These are phyloP conservation scores for Ogataea wickerhamii DNA, from an alignment of 805 yeast species.

Conservation along the genomic window DNA sequence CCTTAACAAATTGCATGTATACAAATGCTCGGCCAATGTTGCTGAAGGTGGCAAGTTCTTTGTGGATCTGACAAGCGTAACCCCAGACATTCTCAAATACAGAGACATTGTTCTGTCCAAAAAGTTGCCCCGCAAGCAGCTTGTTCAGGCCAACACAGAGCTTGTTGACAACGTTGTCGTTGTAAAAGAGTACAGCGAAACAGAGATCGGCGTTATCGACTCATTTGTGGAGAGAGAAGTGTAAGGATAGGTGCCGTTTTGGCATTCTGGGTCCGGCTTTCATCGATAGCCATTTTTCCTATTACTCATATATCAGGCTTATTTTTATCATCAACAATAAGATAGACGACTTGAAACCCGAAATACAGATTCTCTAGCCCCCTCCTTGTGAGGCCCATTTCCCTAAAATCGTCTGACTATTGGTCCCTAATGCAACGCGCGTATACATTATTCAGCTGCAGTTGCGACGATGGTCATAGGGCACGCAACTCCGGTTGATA, in stretches of 20 bases:
- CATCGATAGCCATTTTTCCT: too few relatives aligned
- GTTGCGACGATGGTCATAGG: too few relatives aligned
- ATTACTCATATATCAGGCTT: too few relatives aligned
- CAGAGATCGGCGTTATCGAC: slow-evolving; percentile 72
- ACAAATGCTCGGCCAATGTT: slow-evolving; percentile 74
- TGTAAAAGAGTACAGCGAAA: slow-evolving; percentile 71
- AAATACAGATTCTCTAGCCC: too few relatives aligned
- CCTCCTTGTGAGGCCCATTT: too few relatives aligned
- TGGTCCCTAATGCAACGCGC: too few relatives aligned
- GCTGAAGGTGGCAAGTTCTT: slow-evolving; percentile 61
- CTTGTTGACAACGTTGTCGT: slow-evolving; percentile 39
- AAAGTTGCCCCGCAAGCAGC: slow-evolving; percentile 80
- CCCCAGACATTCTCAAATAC: slow-evolving; percentile 56
- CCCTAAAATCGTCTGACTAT: too few relatives aligned
- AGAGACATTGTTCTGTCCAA: slow-evolving; percentile 66
- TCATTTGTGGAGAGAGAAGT: slow-evolving; percentile 63
- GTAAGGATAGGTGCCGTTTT: too few relatives aligned
- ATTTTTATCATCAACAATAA: too few relatives aligned
- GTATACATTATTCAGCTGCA: too few relatives aligned
- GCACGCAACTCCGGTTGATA: not conserved
- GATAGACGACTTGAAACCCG: too few relatives aligned
- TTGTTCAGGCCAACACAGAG: slow-evolving; percentile 77
- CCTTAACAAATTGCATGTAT: slow-evolving; percentile 68
- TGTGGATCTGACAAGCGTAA: slow-evolving; percentile 63
- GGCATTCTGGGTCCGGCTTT: too few relatives aligned